Evolutionary conservation across 2,329 filamentous ascomycete species (phyloP), one percentile per base, ranked within the genome.

Genomic region (Cryphonectria naterciae): DNA sequence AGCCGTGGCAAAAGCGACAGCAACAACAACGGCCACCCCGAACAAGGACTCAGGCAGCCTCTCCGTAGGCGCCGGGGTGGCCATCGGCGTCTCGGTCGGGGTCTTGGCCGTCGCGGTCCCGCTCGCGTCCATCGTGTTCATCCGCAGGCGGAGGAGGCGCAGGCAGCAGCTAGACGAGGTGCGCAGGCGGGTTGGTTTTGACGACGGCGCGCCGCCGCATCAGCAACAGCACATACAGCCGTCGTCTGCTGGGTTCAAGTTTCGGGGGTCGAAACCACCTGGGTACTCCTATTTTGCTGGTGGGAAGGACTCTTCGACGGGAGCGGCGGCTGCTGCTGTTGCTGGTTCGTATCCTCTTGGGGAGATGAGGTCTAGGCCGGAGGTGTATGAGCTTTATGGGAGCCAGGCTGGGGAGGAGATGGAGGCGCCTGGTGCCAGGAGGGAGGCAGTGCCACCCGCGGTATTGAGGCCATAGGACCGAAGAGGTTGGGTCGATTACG

Each of bases 21-120:
- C 37, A n/a, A 43, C 19, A 5, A 52, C 41, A 11, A 22, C 63
- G 10, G 7, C 63, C 11, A 49, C n/a, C 41, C 25, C 39, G 4
- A 32, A n/a, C 63, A 49, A 35, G 2, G 10, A 6, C 62, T 49
- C 62, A 5, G 11, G 25, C 17, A 17, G 63, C 15, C 17, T 65
- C 15, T 65, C 63, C 2, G 63, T 46, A 28, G 41, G 41, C 17
- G 63, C 41, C 25, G 63, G 43, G 17, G 63, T 65, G 5, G 63
- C 43, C 11, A 49, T 65, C 7, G 63, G 63, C 63, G 43, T 65
- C n/a, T 65, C 63, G 17, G 25, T 65, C 25, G 63, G 63, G 7
- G 63, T 32, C 39, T 6, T 65, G 4, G 63, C 41, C n/a, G n/a
- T 65, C 19, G 28, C 28, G 15, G 15, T 65, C 41, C 63, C 63